These are phyloP conservation scores for Crithidia bombi DNA, from an alignment of 208 protist genomes.

Conservation along the genomic window DNA sequence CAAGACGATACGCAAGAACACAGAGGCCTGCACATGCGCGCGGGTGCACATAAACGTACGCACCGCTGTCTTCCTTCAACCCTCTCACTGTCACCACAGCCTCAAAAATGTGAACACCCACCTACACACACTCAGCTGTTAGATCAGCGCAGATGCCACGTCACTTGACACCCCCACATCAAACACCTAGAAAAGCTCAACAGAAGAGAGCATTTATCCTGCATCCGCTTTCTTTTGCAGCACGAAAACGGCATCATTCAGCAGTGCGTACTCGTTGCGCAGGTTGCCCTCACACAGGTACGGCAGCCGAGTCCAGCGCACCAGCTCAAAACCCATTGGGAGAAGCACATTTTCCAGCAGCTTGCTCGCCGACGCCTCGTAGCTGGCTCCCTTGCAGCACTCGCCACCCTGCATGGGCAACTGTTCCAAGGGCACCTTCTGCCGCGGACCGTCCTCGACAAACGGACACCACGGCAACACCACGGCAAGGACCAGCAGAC, in stretches of 20 bases:
- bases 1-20: no score
- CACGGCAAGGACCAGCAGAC: conserved; percentile 75
- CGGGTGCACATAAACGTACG: no score
- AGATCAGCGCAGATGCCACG: no score
- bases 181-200: no score
- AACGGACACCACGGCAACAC: conserved; percentile 91
- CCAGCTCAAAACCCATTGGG: conserved; percentile 77
- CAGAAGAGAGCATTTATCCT: background rate
- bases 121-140: no score
- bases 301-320: conserved; percentile 82
- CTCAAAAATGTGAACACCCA: no score
- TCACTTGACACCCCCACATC: no score
- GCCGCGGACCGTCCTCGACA: conserved; percentile 64
- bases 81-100: no score
- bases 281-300: conserved; percentile 88
- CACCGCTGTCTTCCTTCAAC: no score
- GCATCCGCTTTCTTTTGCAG: conserved; percentile 25
- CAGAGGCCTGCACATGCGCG: no score
- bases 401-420: conserved; percentile 83
- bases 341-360: conserved; percentile 81
- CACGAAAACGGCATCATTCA: conserved; percentile 84
- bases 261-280: conserved; percentile 68
- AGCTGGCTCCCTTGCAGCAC: conserved; percentile 78
- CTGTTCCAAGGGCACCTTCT: conserved; percentile 62
- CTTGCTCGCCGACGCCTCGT: conserved; percentile 58